Evolutionary conservation across 2,329 filamentous ascomycete species (phyloP).

Genomic region (Aspergillus bombycis): DNA sequence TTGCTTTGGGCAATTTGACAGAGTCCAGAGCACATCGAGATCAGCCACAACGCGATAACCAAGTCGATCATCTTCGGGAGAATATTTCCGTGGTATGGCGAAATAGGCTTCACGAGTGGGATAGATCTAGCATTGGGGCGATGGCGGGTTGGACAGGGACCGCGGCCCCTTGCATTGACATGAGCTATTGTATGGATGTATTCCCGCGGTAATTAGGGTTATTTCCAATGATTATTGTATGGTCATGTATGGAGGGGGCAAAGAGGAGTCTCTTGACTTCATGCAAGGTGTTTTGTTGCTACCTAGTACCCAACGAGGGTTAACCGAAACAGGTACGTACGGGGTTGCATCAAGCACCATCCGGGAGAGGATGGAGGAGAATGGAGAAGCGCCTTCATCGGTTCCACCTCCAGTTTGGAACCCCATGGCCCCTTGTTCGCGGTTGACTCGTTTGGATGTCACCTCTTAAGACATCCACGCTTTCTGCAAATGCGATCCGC

Average conservation of each 20-base stretch:
- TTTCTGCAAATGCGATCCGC: background rate
- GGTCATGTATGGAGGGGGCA: background rate
- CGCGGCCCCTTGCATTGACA: slow-evolving; percentile 3
- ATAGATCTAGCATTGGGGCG: slow-evolving; percentile 4
- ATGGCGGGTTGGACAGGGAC: background rate
- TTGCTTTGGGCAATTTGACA: background rate
- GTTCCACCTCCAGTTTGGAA: slow-evolving; percentile 2
- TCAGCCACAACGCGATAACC: too few species aligned
- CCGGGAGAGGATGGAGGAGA: background rate
- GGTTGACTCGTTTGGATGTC: background rate
- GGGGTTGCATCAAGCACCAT: background rate
- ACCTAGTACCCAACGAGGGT: slow-evolving; percentile 1
- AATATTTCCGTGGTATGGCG: background rate
- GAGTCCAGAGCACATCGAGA: background rate
- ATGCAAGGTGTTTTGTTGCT: slow-evolving; percentile 1
- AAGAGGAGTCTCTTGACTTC: background rate
- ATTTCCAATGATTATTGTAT: slow-evolving; percentile 4
- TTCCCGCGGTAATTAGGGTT: background rate
- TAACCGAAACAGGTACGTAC: background rate
- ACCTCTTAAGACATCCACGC: background rate
- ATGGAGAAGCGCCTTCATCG: background rate
- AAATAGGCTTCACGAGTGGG: background rate
- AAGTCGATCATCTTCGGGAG: background rate
- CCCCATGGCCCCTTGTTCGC: background rate
- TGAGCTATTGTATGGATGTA: slow-evolving; percentile 3